Base-by-base conservation (phyloP, 1,284 basidiomycete species). In the Coriolopsis trogii region DNA sequence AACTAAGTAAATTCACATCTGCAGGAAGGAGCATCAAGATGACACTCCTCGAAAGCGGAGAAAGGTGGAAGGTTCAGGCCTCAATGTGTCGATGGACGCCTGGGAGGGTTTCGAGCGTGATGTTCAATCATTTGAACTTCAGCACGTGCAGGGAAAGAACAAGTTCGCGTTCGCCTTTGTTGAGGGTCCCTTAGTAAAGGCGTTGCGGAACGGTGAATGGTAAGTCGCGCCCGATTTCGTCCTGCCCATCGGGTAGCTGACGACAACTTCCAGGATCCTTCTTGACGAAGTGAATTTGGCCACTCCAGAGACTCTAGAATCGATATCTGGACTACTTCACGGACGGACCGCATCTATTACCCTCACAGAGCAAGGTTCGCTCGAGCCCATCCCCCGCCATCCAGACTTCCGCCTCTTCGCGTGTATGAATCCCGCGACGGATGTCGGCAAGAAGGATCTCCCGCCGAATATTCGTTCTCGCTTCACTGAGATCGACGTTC, bases 361-460 rank as follows among this genome's bases (percentile, higher is more conserved):
- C 0, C 76, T 99, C 48, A 96, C 94, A 0, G 97, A 99, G 67
- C 87, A 95, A 67, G 97, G 96, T 1, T 91, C 95, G 25, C 73
- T 98, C 49, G 93, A 95, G 64, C 91, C 93, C 1, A 81, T 99
- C 23, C 86, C 87, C 28, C 88, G 97, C 1, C 97, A 99, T 68
- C 87, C 93, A 16, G 89, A 97, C 63, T 99, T 99, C 73, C 89
- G 96, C 23, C 76, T 99, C 7, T 99, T 99, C 65, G 95, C 95
- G 2, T 99, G 97, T 69, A 99, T 99, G 97, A 99, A 99, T 67
- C 97, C 97, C 2, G 97, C 97, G 0, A 99, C 96, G 2, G 97
- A 99, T 60, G 93, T 98, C 18, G 97, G 97, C 47, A 99, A 99
- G 78, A 96, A 95, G 65, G 96, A 98, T 63, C 84, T 99, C 1